Evolutionary conservation across 2,329 filamentous ascomycete species (phyloP).

Genomic region (Fusarium clavum): DNA sequence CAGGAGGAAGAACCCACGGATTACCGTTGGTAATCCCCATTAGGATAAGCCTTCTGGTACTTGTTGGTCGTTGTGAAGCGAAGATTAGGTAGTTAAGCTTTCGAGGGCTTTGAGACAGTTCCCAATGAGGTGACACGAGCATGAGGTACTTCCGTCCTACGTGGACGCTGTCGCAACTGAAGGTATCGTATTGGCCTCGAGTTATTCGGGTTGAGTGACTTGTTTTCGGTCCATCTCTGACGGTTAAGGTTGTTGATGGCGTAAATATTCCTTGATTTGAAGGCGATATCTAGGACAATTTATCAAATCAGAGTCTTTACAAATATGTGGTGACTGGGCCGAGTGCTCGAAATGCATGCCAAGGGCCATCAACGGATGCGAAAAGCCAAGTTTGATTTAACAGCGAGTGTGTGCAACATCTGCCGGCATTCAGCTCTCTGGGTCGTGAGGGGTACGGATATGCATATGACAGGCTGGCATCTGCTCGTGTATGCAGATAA

Average conservation of each 20-base stretch:
- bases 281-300: background rate
- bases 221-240: background rate
- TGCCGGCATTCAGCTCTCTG: constrained; percentile 42
- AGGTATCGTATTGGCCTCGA: background rate
- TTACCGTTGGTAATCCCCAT: background rate
- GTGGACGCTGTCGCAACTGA: background rate
- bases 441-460: constrained; percentile 33
- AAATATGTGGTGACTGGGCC: constrained; percentile 36
- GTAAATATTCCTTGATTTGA: background rate
- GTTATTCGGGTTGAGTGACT: background rate
- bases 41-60: background rate
- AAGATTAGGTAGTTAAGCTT: constrained; percentile 14
- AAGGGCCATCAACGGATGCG: constrained; percentile 37
- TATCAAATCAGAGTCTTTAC: background rate
- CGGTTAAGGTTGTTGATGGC: background rate
- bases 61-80: background rate
- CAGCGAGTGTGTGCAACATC: constrained; percentile 42
- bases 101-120: constrained; percentile 37
- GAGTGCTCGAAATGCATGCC: constrained; percentile 33
- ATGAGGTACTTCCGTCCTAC: constrained; percentile 20
- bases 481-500: constrained; percentile 44
- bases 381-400: constrained; percentile 40
- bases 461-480: constrained; percentile 22
- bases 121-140: constrained; percentile 30
- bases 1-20: background rate